Evolutionary conservation across 1,284 basidiomycete species (phyloP).

Genomic region (Cryptococcus neoformans): DNA sequence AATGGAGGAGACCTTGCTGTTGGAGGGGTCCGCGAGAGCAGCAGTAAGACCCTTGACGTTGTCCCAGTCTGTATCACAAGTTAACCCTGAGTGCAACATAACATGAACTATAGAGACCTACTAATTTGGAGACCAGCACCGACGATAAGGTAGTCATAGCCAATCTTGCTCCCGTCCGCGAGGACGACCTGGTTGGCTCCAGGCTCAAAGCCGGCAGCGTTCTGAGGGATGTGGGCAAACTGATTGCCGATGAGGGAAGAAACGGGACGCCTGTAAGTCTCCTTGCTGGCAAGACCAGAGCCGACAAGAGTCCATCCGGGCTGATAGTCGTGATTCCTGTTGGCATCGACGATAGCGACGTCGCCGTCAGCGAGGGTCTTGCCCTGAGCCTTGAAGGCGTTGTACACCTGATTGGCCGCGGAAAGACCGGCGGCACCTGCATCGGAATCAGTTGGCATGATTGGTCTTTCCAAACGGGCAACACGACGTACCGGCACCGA

Average conservation of each 20-base stretch:
- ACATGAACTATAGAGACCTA: constrained; percentile 14
- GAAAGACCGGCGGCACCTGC: constrained; percentile 74
- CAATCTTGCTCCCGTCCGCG: constrained; percentile 66
- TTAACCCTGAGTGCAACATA: background rate
- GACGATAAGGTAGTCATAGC: constrained; percentile 85
- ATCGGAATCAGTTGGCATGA: background rate
- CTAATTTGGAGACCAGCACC: constrained; percentile 82
- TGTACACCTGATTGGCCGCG: constrained; percentile 78
- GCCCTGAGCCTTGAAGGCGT: constrained; percentile 67
- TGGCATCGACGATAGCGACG: constrained; percentile 72
- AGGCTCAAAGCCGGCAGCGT: constrained; percentile 74
- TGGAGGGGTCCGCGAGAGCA: constrained; percentile 74
- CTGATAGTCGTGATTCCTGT: constrained; percentile 52
- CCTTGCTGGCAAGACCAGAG: constrained; percentile 65
- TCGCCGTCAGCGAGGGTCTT: constrained; percentile 68
- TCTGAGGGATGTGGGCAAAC: constrained; percentile 69
- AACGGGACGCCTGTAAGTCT: constrained; percentile 68
- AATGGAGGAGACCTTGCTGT: constrained; percentile 85
- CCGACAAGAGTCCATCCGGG: constrained; percentile 93
- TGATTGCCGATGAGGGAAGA: constrained; percentile 67
- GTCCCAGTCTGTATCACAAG: constrained; percentile 54
- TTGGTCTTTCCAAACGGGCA: background rate
- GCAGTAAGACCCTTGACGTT: constrained; percentile 71
- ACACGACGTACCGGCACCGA: constrained; percentile 47
- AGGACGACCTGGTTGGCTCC: constrained; percentile 66